Base-by-base conservation (phyloP, 441 rosid genomes). In the Bruguiera hainesii region DNA sequence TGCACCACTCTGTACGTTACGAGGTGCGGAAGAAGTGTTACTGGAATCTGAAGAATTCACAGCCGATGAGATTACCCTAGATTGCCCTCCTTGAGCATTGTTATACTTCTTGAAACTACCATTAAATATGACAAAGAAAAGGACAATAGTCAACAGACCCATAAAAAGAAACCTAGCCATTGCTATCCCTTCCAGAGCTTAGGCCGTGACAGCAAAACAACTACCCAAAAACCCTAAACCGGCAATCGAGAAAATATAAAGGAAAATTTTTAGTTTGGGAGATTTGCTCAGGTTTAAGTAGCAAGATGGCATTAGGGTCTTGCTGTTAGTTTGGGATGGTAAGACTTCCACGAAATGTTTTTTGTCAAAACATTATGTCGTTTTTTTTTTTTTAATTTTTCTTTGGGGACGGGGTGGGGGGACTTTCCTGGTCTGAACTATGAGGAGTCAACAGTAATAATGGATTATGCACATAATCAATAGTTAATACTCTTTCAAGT, bases 11-110 rank as follows among this genome's bases (percentile, higher is more conserved):
- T 81, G 88, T 67, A 78, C 63, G 69, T 78, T 80, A n/a, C 79
- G 87, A 11, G 64, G 66, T 11, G 79, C 66, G 57, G 82, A 57
- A 65, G 77, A 78, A 76, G 73, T 78, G 61, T 64, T 58, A 50
- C 88, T 68, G 0, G 86, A 50, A 75, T 74, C 86, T 0, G 87
- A 70, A 79, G 84, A 76, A 80, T 77, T 76, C 46, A 65, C 80
- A 29, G 81, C 72, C 7, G 87, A 82, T 0, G 64, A 26, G 81
- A 77, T 88, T 71, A 79, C 83, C 90, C 91, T 80, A 69, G 91
- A 60, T 68, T 89, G 98, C 55, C 80, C 86, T 74, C 91, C 96
- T 71, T 86, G 98, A 59, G 72, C 93, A 87, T 90, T 86, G 74
- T 66, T 73, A 37, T 84, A 50, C 87, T 85, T 91, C 91, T 85